Evolutionary conservation across 805 yeast genomes (phyloP).

Genomic region (Lachancea meyersii): DNA sequence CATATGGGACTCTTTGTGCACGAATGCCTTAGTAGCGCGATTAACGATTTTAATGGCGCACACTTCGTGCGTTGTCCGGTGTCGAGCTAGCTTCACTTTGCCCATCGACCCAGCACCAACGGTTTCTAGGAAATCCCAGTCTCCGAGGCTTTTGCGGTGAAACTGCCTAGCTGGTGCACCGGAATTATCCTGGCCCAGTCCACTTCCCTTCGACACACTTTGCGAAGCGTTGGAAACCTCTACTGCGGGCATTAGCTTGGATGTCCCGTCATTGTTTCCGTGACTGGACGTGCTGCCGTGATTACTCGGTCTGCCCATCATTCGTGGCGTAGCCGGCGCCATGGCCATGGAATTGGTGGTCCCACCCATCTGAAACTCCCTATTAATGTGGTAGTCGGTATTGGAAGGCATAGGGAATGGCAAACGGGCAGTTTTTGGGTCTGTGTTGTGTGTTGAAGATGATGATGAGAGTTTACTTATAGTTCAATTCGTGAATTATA

Average conservation of each 20-base stretch:
- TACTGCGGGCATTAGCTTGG: conserved; percentile 20
- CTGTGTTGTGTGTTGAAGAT: neutral
- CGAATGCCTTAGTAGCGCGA: conserved; percentile 73
- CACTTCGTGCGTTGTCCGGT: conserved; percentile 69
- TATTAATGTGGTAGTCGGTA: conserved; percentile 27
- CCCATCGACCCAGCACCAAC: conserved; percentile 99
- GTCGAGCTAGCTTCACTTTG: conserved; percentile 89
- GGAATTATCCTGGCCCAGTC: neutral
- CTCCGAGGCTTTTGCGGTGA: conserved; percentile 86
- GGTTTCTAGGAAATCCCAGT: conserved; percentile 92
- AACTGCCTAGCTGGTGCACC: conserved; percentile 36
- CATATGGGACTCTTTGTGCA: conserved; percentile 62
- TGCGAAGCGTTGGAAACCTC: conserved; percentile 13
- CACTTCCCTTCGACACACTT: neutral
- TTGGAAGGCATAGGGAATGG: conserved; percentile 18
- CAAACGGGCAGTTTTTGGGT: neutral
- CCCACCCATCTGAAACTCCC: conserved; percentile 28
- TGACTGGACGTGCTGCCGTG: conserved; percentile 8
- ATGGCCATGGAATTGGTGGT: conserved; percentile 12
- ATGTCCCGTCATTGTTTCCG: conserved; percentile 10
- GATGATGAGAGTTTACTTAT: neutral
- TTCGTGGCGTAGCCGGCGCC: conserved; percentile 33
- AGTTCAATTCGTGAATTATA: neutral
- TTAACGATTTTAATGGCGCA: conserved; percentile 94
- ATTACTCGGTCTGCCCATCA: conserved; percentile 27